Base-by-base conservation (phyloP, 495 filamentous ascomycete species). In the Penicillium canariense region DNA sequence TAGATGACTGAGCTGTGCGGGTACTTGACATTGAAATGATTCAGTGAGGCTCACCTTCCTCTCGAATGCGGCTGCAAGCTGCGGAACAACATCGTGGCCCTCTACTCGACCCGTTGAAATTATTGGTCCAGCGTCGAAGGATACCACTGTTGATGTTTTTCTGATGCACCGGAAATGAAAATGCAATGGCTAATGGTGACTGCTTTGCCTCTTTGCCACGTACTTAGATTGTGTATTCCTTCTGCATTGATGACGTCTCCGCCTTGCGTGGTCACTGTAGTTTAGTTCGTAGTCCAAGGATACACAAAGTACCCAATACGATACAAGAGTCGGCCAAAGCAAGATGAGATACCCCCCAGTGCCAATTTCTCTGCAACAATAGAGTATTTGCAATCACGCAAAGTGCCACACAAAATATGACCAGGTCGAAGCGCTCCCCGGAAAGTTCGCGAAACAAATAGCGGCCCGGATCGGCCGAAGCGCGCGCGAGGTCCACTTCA, bases 91-190 rank as follows among this genome's bases (percentile, higher is more conserved):
- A 68, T 97, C 92, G 11, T 88, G 69, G 38, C 91, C 93, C 68
- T 96, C 92, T 30, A 96, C 92, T 9, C 91, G 82, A 77, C 58
- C 96, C 94, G 63, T 96, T 88, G 65, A 96, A 97, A 10, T 90
- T 90, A 73, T 97, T 97, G 34, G 93, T 97, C 93, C 93, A 97
- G 50, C 89, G 84, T 69, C 97, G 93, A 52, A 97, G 75, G 32
- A 96, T 77, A 42, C 93, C 93, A 62, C 93, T 86, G 60, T 92
- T 85, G 61, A 97, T 91, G 65, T 88, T 90, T 44, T 88, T 79
- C 68, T 96, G 93, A 9, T 87, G 88, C 20, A 90, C 90, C 5
- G 93, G 93, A 60, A 95, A 97, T 0, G 92, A 96, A 70, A 96
- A 97, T 18, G 93, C 96, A 69, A 97, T 96, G 58, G 93, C 89